Conservation (phyloP, 768 basidiomycete species). For the Daedaleopsis nitida region DNA sequence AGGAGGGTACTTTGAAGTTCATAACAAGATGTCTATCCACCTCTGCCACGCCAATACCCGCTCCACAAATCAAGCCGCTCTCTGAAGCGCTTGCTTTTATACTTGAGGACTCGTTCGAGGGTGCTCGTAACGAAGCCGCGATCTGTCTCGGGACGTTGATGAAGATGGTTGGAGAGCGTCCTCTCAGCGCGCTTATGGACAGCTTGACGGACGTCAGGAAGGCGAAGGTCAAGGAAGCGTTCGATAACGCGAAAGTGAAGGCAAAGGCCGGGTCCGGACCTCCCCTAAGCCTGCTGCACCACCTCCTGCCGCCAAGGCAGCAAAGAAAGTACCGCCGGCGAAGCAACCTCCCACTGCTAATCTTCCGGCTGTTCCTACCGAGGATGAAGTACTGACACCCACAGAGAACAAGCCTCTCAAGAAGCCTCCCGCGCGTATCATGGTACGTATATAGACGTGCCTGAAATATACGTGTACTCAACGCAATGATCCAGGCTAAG, state of each 20-base stretch:
- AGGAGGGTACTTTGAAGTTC: slow-evolving; percentile 90
- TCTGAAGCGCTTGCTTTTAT: slow-evolving; percentile 74
- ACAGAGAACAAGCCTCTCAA: slow-evolving; percentile 45
- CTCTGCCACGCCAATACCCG: slow-evolving; percentile 69
- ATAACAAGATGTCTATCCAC: slow-evolving; percentile 74
- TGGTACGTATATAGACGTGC: slow-evolving; percentile 34
- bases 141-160: slow-evolving; percentile 85
- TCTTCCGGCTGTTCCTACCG: slow-evolving; percentile 30
- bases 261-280: slow-evolving; percentile 68
- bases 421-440: slow-evolving; percentile 53
- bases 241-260: slow-evolving; percentile 89
- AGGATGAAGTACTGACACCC: slow-evolving; percentile 35
- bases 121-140: slow-evolving; percentile 89
- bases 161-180: slow-evolving; percentile 96
- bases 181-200: slow-evolving; percentile 86
- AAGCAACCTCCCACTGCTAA: slow-evolving; percentile 37
- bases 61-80: slow-evolving; percentile 78
- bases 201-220: slow-evolving; percentile 84
- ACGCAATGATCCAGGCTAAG: slow-evolving; percentile 40
- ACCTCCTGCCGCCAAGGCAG: slow-evolving; percentile 32
- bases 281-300: slow-evolving; percentile 43
- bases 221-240: slow-evolving; percentile 91
- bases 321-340: slow-evolving; percentile 34
- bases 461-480: background rate
- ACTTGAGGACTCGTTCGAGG: slow-evolving; percentile 87